Evolutionary conservation across 176 grass and related monocot species (phyloP), one percentile per base, ranked within the genome.

Genomic region (Zoysia pacifica): DNA sequence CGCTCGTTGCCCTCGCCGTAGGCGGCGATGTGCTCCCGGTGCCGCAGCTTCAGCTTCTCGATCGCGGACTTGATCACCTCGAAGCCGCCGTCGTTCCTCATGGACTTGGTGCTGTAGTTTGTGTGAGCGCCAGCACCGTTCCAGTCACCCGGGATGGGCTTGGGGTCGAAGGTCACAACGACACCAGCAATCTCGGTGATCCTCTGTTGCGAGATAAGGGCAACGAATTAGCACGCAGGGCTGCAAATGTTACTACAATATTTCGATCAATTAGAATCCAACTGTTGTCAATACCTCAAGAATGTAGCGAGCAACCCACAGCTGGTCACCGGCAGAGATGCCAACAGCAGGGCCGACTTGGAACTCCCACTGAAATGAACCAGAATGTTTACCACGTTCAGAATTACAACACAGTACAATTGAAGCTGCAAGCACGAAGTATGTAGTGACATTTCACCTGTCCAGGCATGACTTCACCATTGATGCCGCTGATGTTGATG

Each of bases 391-490:
- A 72, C 51, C 35, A 38, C 20, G 15, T 58, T 82, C 4, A 89
- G 59, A 56, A 66, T 36, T 15, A 15, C 44, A 44, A 4, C 53
- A 12, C 14, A 7, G 39, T 35, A 81, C 37, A n/a, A 61, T 12
- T 28, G 18, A 62, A 66, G 48, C 42, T 40, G 69, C 3, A 80
- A 58, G 59, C 19, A 61, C 7, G 20, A 2, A 35, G 4, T 10
- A 5, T 11, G n/a, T 20, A 1, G 4, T 37, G 20, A 42, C 1
- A 18, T 43, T 82, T 83, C 83, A 99, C 97, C 93, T 99, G 97
- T 15, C 97, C 97, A 9, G 97, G 97, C 97, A 99, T 99, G 72
- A 99, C 97, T 72, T 99, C 97, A 11, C 97, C 97, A 2, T 99
- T 99, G 75, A 99, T 99, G 61, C 97, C 97, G 66, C 97, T 99